Evolutionary conservation across 2,329 filamentous ascomycete genomes (phyloP).

Genomic region (Monosporascus sp.): DNA sequence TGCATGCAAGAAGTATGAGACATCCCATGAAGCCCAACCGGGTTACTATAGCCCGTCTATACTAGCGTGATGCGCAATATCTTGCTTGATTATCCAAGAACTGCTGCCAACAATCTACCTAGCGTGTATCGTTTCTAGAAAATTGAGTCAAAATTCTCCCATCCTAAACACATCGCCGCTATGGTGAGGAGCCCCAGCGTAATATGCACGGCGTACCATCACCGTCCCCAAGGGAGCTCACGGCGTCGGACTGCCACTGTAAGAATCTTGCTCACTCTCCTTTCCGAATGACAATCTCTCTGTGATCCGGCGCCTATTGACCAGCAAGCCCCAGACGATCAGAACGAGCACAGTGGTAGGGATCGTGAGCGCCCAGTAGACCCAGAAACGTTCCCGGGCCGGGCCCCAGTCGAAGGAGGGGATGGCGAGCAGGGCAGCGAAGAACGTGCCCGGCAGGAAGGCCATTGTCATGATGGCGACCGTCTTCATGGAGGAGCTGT

Average conservation of each 20-base stretch:
- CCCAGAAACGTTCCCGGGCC: neutral
- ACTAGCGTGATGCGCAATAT: too few relatives aligned
- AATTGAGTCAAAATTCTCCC: too few relatives aligned
- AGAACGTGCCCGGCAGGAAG: slow-evolving; percentile 30
- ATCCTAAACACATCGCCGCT: too few relatives aligned
- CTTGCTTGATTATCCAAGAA: too few relatives aligned
- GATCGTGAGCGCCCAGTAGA: neutral
- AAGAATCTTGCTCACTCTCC: neutral
- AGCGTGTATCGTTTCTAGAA: too few relatives aligned
- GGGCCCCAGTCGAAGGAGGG: slow-evolving; percentile 2
- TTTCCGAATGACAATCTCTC: neutral
- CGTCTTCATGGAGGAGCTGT: slow-evolving; percentile 21
- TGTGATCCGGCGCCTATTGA: neutral
- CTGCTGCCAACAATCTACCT: too few relatives aligned
- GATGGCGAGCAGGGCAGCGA: slow-evolving; percentile 9
- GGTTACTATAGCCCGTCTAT: too few relatives aligned
- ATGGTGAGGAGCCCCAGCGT: too few relatives aligned
- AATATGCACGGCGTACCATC: slow-evolving; percentile 17
- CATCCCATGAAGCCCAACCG: too few relatives aligned
- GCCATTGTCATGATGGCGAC: slow-evolving; percentile 28
- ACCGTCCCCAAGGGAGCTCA: slow-evolving; percentile 31
- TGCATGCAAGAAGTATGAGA: too few relatives aligned
- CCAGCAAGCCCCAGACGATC: neutral
- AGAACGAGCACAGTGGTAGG: neutral
- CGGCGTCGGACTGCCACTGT: too few relatives aligned